Evolutionary conservation across 2,329 filamentous ascomycete genomes (phyloP).

Genomic region (Dryadomyces quercivorus): DNA sequence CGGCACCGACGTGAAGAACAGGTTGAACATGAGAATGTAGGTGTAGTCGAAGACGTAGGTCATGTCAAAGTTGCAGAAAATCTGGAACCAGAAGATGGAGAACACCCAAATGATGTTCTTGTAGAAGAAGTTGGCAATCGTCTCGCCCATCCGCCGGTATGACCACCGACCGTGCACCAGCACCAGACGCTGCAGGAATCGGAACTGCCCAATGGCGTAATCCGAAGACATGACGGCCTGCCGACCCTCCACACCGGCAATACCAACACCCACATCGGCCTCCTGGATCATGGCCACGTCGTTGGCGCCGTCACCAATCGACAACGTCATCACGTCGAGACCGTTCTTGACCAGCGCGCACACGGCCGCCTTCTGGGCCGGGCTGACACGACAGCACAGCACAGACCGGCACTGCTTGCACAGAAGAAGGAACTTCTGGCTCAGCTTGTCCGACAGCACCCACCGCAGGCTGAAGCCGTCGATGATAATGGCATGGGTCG

Average conservation of each 20-base stretch:
- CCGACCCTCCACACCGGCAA: constrained; percentile 82
- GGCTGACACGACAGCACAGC: constrained; percentile 92
- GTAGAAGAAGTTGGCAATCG: constrained; percentile 98
- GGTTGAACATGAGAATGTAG: constrained; percentile 92
- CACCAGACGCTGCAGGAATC: constrained; percentile 72
- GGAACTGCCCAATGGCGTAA: constrained; percentile 90
- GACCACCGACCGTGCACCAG: constrained; percentile 92
- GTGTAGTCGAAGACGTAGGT: constrained; percentile 97
- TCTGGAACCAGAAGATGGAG: constrained; percentile 92
- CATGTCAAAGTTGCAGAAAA: constrained; percentile 91
- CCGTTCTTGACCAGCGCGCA: constrained; percentile 92
- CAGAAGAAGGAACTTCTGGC: constrained; percentile 84
- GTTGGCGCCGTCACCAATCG: constrained; percentile 87
- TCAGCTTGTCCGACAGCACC: constrained; percentile 68
- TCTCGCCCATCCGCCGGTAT: constrained; percentile 86
- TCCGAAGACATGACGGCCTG: constrained; percentile 95
- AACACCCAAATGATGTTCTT: constrained; percentile 99
- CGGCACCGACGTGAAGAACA: constrained; percentile 90
- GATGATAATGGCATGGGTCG: constrained; percentile 87
- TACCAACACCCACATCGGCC: constrained; percentile 91
- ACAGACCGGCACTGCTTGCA: constrained; percentile 97
- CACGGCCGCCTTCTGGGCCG: constrained; percentile 93
- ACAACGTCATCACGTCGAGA: constrained; percentile 89
- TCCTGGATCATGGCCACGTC: constrained; percentile 98
- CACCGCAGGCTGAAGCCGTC: constrained; percentile 89